Evolutionary conservation across 108 stramenopile species (phyloP), one percentile per base, ranked within the genome.

Genomic region (Nitzschia palea): DNA sequence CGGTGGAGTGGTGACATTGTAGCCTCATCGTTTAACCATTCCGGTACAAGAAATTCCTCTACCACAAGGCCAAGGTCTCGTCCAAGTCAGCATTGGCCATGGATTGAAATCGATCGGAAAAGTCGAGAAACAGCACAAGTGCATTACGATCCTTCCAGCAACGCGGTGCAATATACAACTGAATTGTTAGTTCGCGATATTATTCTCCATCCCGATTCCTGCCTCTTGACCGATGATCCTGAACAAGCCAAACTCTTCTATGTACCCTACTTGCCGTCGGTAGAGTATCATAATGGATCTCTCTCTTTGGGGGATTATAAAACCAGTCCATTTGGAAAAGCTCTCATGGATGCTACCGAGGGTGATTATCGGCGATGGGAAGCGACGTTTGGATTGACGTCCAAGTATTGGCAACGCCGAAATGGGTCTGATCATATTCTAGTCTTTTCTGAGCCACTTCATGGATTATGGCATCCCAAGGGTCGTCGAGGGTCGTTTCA

Each of bases 101-200:
- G 70, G 70, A 27, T 71, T 26, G 55, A 23, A 6, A 51, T 60
- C 3, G 71, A 77, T 50, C 18, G 18, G 0, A 29, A 56, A 26
- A 26, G 44, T 28, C 63, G 51, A 18, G 20, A 25, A 2, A 2
- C 36, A 14, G 65, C 40, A 35, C 50, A 12, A 29, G 65, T 54
- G 23, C 76, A 70, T 12, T 77, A 77, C 65, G 64, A 77, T 67
- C 14, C 56, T 32, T 44, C 15, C 3, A 50, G 61, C n/a, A 42
- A 71, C 15, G 27, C 51, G 14, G 68, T 71, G 4, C 76, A 77
- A 58, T 69, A 69, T 30, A 69, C 55, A 14, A 69, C 68, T 42
- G 77, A 78, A 35, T 43, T 78, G n/a, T 26, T 78, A 33, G 71
- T 78, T 1, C 66, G 71, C 42, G 71, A 78, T n/a, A 59, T 78